Conservation (phyloP, 2,329 filamentous ascomycete species). For the Xenosphaeropsis pyriputrescens region DNA sequence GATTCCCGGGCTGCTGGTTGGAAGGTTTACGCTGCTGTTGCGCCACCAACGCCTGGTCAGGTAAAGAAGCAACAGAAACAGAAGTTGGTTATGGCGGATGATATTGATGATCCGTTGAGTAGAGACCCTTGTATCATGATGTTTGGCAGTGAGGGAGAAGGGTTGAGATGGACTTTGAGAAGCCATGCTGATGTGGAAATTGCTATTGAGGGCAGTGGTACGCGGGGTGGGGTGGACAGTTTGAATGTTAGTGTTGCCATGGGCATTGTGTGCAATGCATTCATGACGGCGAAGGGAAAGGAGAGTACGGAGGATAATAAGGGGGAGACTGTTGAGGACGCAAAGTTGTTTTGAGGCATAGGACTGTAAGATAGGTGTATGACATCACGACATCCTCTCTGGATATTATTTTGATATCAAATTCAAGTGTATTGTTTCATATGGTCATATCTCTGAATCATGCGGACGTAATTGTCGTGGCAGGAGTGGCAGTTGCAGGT, state of each 20-base stretch:
- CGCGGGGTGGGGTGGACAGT: constrained; percentile 57
- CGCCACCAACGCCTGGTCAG: constrained; percentile 19
- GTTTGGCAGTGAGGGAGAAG: constrained; percentile 69
- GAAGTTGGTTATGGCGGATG: constrained; percentile 24
- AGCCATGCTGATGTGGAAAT: constrained; percentile 50
- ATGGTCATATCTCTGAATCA: too few species aligned
- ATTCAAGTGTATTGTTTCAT: too few species aligned
- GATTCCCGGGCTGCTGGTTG: constrained; percentile 59
- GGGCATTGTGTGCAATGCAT: constrained; percentile 58
- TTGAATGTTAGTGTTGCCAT: constrained; percentile 88
- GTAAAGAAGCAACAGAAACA: too few species aligned
- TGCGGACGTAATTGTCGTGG: constrained; percentile 3
- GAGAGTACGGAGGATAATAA: too few species aligned
- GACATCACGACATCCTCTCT: too few species aligned
- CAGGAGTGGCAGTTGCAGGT: constrained; percentile 17
- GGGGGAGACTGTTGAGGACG: too few species aligned
- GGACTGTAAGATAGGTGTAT: too few species aligned
- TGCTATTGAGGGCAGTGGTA: constrained; percentile 39
- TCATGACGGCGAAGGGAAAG: constrained; percentile 29
- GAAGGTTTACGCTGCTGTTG: constrained; percentile 67
- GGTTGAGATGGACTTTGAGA: constrained; percentile 49
- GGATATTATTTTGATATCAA: too few species aligned
- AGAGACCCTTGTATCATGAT: constrained; percentile 62
- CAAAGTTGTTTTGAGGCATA: too few species aligned
- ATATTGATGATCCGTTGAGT: constrained; percentile 38